Conservation (phyloP, 2,329 filamentous ascomycete genomes). For the Falciphora oryzae region DNA sequence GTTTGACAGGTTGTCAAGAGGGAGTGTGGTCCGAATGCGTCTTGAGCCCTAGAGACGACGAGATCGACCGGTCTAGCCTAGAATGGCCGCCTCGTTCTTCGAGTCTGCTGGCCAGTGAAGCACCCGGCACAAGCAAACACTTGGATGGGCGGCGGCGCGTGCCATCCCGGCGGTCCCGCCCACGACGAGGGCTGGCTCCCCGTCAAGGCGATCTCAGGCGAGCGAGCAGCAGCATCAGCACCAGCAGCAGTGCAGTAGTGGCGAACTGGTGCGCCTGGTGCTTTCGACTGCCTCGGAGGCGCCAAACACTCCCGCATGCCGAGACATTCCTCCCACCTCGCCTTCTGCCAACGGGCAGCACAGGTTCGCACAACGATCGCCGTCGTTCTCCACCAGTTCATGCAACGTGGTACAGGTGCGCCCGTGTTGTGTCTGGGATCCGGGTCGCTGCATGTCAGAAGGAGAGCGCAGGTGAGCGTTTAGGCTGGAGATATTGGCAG, state of each 20-base stretch:
- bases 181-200: neutral
- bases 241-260: neutral
- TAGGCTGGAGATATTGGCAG: neutral
- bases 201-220: neutral
- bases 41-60: neutral
- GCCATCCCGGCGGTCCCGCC: too few relatives aligned
- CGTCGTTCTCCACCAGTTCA: constrained; percentile 9
- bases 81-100: neutral
- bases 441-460: neutral
- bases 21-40: neutral
- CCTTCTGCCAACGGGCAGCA: neutral
- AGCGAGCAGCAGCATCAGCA: neutral
- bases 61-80: neutral
- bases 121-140: neutral
- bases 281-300: neutral
- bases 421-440: constrained; percentile 1
- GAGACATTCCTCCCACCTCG: neutral
- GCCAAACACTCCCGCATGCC: neutral
- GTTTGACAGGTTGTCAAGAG: neutral
- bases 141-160: too few relatives aligned
- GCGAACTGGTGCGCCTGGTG: neutral
- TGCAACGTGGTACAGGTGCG: constrained; percentile 7
- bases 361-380: constrained; percentile 4
- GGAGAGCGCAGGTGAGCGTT: neutral
- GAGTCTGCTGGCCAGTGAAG: neutral